Evolutionary conservation across 2,329 filamentous ascomycete genomes (phyloP), one percentile per base, ranked within the genome.

Genomic region (Pseudocercospora cruenta): DNA sequence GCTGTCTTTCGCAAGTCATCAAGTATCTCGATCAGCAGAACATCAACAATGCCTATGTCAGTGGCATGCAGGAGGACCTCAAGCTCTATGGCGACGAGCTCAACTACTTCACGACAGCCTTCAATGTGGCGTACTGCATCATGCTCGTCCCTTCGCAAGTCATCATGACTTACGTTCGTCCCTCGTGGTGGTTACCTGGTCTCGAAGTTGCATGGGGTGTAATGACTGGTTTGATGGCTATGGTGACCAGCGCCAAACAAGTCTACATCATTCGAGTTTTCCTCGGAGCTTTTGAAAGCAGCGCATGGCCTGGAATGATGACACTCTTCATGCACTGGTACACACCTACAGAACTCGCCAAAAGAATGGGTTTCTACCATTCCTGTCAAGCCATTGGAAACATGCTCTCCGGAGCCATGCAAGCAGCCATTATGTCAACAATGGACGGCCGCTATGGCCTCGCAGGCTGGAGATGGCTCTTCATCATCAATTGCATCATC

Each of bases 251-350:
- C 7, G 68, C 71, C 22, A 73, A 72, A 53, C 71, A 73, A 36
- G 69, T 73, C 12, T 74, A 74, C 57, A 70, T 73, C 5, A 68
- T 75, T 28, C 60, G 73, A 43, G 71, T 74, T 4, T 73, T 75
- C 53, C 57, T 74, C 2, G 73, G 73, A 5, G 66, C 73, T 3
- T 70, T 66, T 26, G 68, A 80, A 76, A 69, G 76, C 69, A 76
- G n/a, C 75, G 79, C 80, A 3, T 82, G 80, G 80, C 80, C 80
- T 0, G 80, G 79, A 3, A 81, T 81, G 78, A 81, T 81, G 76
- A 81, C 79, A 0, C 68, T 81, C 4, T 77, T 81, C 43, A 81
- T 64, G 33, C 71, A 68, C 69, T 69, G 68, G 81, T 69, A 71
- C 43, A 73, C 71, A 2, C 71, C 70, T 0, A 67, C 65, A 7